Percentiles rank a stretch among this genome's conserved stretches.
Evolutionary conservation across 495 filamentous ascomycete genomes (phyloP).

Genomic region (Daldinia caldariorum): DNA sequence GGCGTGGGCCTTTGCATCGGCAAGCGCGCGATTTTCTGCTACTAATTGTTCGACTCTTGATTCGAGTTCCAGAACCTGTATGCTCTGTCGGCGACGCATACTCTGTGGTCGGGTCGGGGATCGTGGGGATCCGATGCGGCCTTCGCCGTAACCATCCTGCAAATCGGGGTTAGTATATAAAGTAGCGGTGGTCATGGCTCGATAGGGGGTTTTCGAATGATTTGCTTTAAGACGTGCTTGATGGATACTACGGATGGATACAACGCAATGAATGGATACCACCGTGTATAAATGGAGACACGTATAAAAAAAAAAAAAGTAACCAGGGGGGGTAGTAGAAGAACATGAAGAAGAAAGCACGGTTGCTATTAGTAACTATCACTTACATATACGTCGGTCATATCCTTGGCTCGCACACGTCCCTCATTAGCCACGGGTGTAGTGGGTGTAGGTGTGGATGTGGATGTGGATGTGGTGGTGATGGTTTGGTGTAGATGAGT

Average conservation of each 20-base stretch:
- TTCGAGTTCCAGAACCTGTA: slow-evolving; percentile 90
- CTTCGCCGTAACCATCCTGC: slow-evolving; percentile 95
- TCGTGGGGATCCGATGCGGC: slow-evolving; percentile 82
- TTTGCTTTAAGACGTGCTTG: neutral
- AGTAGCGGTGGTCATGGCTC: slow-evolving; percentile 23
- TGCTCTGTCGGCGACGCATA: slow-evolving; percentile 93
- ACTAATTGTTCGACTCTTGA: slow-evolving; percentile 78
- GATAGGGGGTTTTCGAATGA: neutral
- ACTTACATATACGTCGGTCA: slow-evolving; percentile 96
- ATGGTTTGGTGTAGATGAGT: slow-evolving; percentile 42
- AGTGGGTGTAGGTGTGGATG: slow-evolving; percentile 47
- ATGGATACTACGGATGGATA: neutral
- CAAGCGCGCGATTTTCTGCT: slow-evolving; percentile 80
- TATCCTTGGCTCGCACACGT: slow-evolving; percentile 81
- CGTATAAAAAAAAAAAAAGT: neutral
- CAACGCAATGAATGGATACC: neutral
- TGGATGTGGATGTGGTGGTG: neutral
- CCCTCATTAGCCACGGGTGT: slow-evolving; percentile 86
- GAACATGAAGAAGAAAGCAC: neutral
- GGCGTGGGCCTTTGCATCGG: slow-evolving; percentile 73
- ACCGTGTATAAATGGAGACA: neutral
- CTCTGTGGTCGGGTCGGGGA: slow-evolving; percentile 96
- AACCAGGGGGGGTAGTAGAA: neutral
- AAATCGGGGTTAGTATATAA: slow-evolving; percentile 35
- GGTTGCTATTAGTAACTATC: neutral